These are phyloP conservation scores for Phaeomoniella chlamydospora DNA, from an alignment of 2,329 filamentous ascomycete genomes.

Conservation along the genomic window DNA sequence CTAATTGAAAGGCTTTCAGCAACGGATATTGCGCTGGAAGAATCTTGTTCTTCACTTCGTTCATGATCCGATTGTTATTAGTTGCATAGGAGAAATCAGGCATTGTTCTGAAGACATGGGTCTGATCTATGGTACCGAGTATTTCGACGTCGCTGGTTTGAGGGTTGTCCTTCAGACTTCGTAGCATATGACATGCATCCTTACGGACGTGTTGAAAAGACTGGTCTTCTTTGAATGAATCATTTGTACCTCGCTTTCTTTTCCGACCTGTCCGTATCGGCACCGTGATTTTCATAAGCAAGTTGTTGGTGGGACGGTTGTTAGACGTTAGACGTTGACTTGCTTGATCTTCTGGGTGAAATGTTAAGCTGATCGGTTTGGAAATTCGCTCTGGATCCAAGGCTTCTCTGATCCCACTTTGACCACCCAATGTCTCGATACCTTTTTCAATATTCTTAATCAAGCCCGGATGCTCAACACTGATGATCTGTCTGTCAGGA, in stretches of 20 bases:
- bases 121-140: constrained; percentile 60
- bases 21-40: constrained; percentile 54
- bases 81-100: constrained; percentile 79
- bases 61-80: constrained; percentile 52
- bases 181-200: constrained; percentile 40
- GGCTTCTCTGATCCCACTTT: constrained; percentile 37
- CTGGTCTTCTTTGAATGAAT: constrained; percentile 41
- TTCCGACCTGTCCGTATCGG: constrained; percentile 78
- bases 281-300: constrained; percentile 74
- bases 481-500: constrained; percentile 38
- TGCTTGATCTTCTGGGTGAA: constrained; percentile 67
- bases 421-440: constrained; percentile 46
- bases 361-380: constrained; percentile 49
- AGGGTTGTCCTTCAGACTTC: constrained; percentile 56
- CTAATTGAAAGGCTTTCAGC: constrained; percentile 52
- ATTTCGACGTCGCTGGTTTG: constrained; percentile 53
- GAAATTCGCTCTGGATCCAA: constrained; percentile 29
- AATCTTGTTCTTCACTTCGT: constrained; percentile 55
- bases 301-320: constrained; percentile 62
- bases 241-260: constrained; percentile 63
- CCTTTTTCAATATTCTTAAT: constrained; percentile 50
- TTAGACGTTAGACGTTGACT: constrained; percentile 66
- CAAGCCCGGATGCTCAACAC: constrained; percentile 54
- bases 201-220: constrained; percentile 28
- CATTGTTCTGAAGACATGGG: constrained; percentile 68